Evolutionary conservation across 2,329 filamentous ascomycete species (phyloP).

Genomic region (Colletotrichum agaves): DNA sequence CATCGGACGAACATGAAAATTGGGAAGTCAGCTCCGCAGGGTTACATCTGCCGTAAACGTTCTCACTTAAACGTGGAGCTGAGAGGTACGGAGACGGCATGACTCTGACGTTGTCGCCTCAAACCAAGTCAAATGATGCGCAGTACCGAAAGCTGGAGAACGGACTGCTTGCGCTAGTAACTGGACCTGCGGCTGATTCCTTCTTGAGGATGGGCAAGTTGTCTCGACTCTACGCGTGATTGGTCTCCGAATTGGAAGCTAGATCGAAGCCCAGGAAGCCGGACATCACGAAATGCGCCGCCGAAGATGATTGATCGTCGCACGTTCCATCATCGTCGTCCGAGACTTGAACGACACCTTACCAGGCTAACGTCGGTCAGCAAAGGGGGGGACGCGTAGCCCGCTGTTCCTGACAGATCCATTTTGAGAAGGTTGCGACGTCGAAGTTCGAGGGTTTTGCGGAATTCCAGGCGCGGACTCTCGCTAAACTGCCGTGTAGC

Average conservation of each 20-base stretch:
- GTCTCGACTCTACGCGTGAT: background rate
- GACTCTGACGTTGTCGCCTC: background rate
- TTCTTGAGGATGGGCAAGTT: background rate
- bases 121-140: background rate
- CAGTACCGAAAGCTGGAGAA: background rate
- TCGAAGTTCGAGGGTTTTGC: background rate
- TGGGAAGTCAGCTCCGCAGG: background rate
- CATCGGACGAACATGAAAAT: background rate
- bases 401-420: background rate
- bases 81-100: background rate
- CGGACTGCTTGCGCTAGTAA: background rate
- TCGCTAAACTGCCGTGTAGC: constrained; percentile 12
- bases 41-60: constrained; percentile 8
- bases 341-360: background rate
- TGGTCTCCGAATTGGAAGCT: background rate
- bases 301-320: background rate
- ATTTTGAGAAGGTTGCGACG: constrained; percentile 10
- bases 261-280: background rate
- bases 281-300: background rate
- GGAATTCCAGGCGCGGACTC: background rate
- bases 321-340: constrained; percentile 20
- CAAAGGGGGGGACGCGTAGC: background rate
- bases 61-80: background rate
- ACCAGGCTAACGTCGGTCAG: background rate
- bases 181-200: background rate